Evolutionary conservation across 164 flowering plant genomes (phyloP), one percentile per base, ranked within the genome.

Genomic region (Stephania japonica): DNA sequence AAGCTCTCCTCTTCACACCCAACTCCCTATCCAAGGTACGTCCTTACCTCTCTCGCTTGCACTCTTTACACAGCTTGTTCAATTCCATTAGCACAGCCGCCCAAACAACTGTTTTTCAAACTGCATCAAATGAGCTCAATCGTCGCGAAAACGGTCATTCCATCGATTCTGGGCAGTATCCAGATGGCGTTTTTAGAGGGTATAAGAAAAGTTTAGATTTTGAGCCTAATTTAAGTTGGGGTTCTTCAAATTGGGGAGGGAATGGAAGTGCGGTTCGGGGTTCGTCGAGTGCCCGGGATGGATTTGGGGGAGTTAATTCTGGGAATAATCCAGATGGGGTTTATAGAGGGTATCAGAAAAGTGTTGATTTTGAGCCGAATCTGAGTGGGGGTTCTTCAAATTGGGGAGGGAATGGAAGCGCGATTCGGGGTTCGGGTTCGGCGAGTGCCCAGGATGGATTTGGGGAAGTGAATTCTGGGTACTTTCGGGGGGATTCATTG

Each of bases 11-110:
- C 63, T 43, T 71, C 25, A 14, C 73, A 1, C 21, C 69, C 67
- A 75, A 69, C 56, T 68, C 78, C 8, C n/a, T 76, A 42, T 32
- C 70, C 6, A 68, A 68, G 73, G 77, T 71, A 67, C 56, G 67
- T 42, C 42, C 63, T 50, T 72, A 63, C 12, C 69, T 8, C 4
- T 50, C 47, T 7, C 49, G 42, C 50, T 4, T 62, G 16, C n/a
- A 8, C 38, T 44, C 73, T 61, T 25, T 42, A 27, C 42, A 61
- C 68, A 61, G 10, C 42, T 67, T 32, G 7, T 32, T 68, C 1
- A 8, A 43, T 69, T 70, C 38, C 62, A 1, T 70, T 43, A 70
- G 42, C 42, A 73, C 72, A 44, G 71, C 77, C 21, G 56, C 75
- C 38, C 75, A 71, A 63, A 80, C 65, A 68, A 25, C 71, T 24